phyloP scores from a whole-genome alignment of 495 filamentous ascomycete species.

The Clavariopsis aquatica region DNA sequence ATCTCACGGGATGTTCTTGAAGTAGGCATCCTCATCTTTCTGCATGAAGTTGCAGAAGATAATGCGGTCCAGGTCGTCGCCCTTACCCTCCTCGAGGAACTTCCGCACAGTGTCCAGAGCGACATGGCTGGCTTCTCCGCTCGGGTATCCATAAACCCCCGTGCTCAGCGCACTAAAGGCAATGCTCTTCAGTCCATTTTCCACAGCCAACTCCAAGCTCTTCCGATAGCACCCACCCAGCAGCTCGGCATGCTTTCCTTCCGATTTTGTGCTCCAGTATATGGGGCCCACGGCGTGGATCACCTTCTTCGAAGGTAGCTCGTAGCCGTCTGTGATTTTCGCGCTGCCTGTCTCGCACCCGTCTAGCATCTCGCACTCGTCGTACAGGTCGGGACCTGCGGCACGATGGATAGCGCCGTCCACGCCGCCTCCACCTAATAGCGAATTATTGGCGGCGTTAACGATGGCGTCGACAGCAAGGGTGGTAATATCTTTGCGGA shows the following conservation, averaged over 20 bases:
- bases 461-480: conserved; percentile 82
- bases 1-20: conserved; percentile 68
- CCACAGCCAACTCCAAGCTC: conserved; percentile 71
- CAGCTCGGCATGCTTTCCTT: conserved; percentile 50
- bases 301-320: conserved; percentile 71
- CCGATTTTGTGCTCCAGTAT: conserved; percentile 54
- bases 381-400: conserved; percentile 68
- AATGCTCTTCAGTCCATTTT: conserved; percentile 65
- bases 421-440: conserved; percentile 85
- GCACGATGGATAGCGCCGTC: conserved; percentile 72
- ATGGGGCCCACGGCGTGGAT: conserved; percentile 91
- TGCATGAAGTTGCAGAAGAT: conserved; percentile 78
- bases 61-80: conserved; percentile 63
- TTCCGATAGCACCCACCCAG: conserved; percentile 72
- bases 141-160: conserved; percentile 88
- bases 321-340: conserved; percentile 79
- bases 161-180: conserved; percentile 86
- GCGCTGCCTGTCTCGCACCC: conserved; percentile 79
- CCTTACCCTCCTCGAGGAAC: conserved; percentile 65
- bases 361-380: conserved; percentile 66
- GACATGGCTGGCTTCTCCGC: conserved; percentile 63
- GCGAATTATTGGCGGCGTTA: conserved; percentile 81
- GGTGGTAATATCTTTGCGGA: conserved; percentile 80
- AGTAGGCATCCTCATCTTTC: conserved; percentile 76
- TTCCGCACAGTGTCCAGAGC: conserved; percentile 68